Evolutionary conservation across 257 asterid species (phyloP), one percentile per base, ranked within the genome.

Genomic region (Rhazya stricta): DNA sequence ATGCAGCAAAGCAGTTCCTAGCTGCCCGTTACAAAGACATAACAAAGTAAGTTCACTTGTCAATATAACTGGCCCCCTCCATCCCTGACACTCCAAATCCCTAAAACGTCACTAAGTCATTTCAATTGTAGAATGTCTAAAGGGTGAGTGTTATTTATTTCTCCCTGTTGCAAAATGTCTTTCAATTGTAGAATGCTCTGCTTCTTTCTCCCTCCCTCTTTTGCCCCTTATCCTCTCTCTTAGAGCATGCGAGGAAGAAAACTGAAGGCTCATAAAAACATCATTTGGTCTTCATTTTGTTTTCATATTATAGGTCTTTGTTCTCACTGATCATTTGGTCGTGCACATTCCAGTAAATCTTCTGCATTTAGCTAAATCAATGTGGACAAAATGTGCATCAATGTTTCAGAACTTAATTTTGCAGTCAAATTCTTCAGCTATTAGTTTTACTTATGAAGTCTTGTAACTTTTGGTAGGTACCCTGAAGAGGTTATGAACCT

Each of bases 401-500:
- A 19, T 36, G 3, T 65, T 2, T 66, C 6, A 2, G 30, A n/a
- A 37, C 50, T 37, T 39, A 37, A 19, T 19, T 21, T 27, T 21
- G 48, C 4, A n/a, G 50, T 42, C 12, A 5, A 60, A n/a, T n/a
- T 46, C 2, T 11, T 48, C 41, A 21, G 54, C 37, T n/a, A 10
- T 36, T 36, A 45, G n/a, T 72, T 72, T 68, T 36, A 18, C 61
- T 42, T 41, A 42, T 78, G 74, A 45, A 36, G 19, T 16, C 11
- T 50, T 63, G 53, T 30, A 45, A 60, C 53, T 67, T 73, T 67
- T 71, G 77, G 37, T 85, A 94, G 98, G 88, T 90, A 75, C 76
- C 97, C 86, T 39, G 97, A 94, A 8, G 99, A 94, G 87, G 91
- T 90, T 29, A 84, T 92, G 91, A 84, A 76, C 66, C 81, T 94